A percentile compares a stretch with the other conserved stretches of the same genome.
phyloP scores from a whole-genome alignment of 2,329 filamentous ascomycete genomes.

The Colletotrichum tofieldiae region DNA sequence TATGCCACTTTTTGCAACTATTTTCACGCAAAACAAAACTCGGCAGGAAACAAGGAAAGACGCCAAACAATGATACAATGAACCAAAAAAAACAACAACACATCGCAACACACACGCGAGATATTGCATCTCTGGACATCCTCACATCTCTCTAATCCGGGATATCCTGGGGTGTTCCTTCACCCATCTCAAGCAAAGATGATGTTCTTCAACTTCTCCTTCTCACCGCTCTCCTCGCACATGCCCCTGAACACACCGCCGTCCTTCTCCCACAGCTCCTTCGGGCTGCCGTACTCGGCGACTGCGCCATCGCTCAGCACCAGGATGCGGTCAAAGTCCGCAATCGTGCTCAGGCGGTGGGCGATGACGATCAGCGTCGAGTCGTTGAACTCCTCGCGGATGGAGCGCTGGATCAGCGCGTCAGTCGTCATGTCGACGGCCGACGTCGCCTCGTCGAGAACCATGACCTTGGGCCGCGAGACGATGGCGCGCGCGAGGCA shows the following conservation, averaged over 20 bases:
- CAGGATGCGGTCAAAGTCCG: constrained; percentile 82
- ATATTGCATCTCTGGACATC: not conserved
- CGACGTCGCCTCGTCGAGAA: constrained; percentile 85
- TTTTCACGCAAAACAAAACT: not conserved
- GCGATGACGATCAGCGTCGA: constrained; percentile 82
- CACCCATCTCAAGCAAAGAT: constrained; percentile 51
- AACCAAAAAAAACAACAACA: not conserved
- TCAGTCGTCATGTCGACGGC: constrained; percentile 86
- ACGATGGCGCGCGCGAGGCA: constrained; percentile 83
- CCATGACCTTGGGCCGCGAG: constrained; percentile 81
- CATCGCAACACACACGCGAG: not conserved
- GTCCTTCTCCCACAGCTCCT: constrained; percentile 71
- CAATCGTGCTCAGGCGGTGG: constrained; percentile 82
- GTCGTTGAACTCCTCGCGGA: constrained; percentile 79
- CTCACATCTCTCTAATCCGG: too few relatives aligned
- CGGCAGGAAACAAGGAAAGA: not conserved
- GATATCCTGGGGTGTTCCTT: not conserved
- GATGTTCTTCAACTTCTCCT: constrained; percentile 65
- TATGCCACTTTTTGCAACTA: not conserved
- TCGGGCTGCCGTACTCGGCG: constrained; percentile 77
- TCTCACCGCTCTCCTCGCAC: constrained; percentile 74
- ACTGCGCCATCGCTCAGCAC: constrained; percentile 79
- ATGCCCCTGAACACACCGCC: constrained; percentile 73
- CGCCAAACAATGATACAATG: not conserved
- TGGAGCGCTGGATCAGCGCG: constrained; percentile 79